Evolutionary conservation across 352 stramenopile species (phyloP).

Genomic region (Pythium plurisporium): DNA sequence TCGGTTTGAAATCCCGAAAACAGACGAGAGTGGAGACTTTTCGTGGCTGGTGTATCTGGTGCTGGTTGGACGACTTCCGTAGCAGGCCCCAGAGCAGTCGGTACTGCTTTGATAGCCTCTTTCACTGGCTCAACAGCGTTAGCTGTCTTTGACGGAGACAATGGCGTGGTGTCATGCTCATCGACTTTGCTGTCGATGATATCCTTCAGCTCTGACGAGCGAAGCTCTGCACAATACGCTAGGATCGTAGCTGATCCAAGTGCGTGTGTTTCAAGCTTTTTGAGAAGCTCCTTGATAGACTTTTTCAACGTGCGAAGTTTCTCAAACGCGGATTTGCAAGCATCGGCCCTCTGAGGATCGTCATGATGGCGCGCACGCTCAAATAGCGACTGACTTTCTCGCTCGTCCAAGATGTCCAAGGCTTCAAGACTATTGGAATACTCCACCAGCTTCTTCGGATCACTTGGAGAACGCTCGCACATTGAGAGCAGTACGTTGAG

Average conservation of each 20-base stretch:
- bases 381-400: slow-evolving; percentile 51
- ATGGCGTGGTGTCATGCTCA: background rate
- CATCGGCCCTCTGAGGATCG: slow-evolving; percentile 22
- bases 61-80: background rate
- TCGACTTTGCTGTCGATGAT: slow-evolving; percentile 16
- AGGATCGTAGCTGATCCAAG: slow-evolving; percentile 46
- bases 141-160: background rate
- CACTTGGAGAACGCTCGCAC: slow-evolving; percentile 46
- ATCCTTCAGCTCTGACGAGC: slow-evolving; percentile 30
- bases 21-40: background rate
- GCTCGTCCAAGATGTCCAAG: slow-evolving; percentile 64
- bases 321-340: slow-evolving; percentile 46
- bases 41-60: background rate
- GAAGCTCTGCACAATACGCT: slow-evolving; percentile 42
- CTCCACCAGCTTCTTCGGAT: slow-evolving; percentile 53
- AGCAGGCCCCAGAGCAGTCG: background rate
- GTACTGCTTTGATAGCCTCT: background rate
- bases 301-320: slow-evolving; percentile 51
- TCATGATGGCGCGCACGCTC: slow-evolving; percentile 31
- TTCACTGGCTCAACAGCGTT: background rate
- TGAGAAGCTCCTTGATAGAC: slow-evolving; percentile 49
- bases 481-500: slow-evolving; percentile 71
- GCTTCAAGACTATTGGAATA: slow-evolving; percentile 63
- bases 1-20: background rate
- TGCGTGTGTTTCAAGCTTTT: slow-evolving; percentile 44